Conservation (phyloP, 176 grass and related monocot genomes). For the Raddia guianensis region DNA sequence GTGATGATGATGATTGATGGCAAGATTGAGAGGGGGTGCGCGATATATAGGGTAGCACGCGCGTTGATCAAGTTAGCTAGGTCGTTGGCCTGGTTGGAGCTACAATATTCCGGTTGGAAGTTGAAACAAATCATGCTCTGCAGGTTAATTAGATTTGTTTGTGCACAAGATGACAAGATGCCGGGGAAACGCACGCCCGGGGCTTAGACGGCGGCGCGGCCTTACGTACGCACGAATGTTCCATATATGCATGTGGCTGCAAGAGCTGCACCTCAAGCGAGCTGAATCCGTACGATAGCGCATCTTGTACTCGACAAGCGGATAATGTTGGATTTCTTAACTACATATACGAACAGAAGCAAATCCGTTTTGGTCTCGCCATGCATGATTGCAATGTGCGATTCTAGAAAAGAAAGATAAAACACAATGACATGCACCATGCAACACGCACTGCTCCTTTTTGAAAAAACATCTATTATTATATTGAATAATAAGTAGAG, state of each 20-base stretch:
- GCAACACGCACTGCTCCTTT: no score
- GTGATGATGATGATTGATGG: background rate
- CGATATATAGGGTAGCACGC: constrained; percentile 28
- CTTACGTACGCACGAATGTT: no score
- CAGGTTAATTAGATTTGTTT: constrained; percentile 9
- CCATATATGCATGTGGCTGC: background rate
- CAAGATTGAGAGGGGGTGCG: background rate
- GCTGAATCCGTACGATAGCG: background rate
- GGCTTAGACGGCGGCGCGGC: background rate
- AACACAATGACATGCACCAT: no score
- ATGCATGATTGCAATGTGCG: background rate
- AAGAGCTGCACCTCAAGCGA: background rate
- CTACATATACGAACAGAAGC: background rate
- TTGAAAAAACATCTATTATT: no score
- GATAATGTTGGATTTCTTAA: constrained; percentile 1
- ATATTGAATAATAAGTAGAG: no score
- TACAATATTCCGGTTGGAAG: background rate
- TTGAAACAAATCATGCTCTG: background rate
- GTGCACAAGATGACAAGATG: background rate
- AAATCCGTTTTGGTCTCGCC: background rate
- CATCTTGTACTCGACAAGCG: background rate
- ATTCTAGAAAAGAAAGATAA: no score
- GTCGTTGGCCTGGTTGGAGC: background rate
- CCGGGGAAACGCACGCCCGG: background rate
- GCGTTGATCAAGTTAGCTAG: background rate